Conservation (phyloP, 2,329 filamentous ascomycete species). For the Cordyceps farinosa region DNA sequence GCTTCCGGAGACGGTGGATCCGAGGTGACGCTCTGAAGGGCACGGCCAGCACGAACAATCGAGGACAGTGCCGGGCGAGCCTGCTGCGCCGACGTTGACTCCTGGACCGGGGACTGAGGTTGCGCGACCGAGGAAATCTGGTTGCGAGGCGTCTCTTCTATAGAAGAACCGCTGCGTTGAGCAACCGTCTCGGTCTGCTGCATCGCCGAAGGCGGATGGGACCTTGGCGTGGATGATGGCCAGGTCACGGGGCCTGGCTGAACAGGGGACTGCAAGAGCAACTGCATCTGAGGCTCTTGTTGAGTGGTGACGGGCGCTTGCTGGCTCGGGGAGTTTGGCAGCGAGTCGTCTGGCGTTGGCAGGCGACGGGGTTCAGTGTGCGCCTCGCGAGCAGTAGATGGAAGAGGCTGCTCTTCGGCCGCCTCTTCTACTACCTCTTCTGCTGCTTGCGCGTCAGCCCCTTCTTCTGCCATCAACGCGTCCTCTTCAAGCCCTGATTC, state of each 20-base stretch:
- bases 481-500: constrained; percentile 6
- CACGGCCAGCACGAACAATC: constrained; percentile 55
- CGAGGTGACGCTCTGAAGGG: constrained; percentile 55
- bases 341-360: background rate
- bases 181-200: constrained; percentile 9
- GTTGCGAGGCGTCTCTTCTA: constrained; percentile 35
- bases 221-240: background rate
- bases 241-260: background rate
- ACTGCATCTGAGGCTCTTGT: background rate
- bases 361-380: background rate
- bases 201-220: background rate
- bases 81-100: constrained; percentile 28
- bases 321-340: background rate
- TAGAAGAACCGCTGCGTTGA: constrained; percentile 14
- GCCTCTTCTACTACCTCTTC: constrained; percentile 20
- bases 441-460: constrained; percentile 17
- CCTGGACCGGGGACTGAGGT: constrained; percentile 30
- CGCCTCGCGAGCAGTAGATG: constrained; percentile 1
- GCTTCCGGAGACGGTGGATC: constrained; percentile 55
- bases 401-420: constrained; percentile 18
- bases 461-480: constrained; percentile 1
- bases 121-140: constrained; percentile 37
- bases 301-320: background rate
- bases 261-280: background rate
- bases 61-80: constrained; percentile 49